Base-by-base conservation (phyloP, 2,329 filamentous ascomycete genomes). In the Cladophialophora carrionii region DNA sequence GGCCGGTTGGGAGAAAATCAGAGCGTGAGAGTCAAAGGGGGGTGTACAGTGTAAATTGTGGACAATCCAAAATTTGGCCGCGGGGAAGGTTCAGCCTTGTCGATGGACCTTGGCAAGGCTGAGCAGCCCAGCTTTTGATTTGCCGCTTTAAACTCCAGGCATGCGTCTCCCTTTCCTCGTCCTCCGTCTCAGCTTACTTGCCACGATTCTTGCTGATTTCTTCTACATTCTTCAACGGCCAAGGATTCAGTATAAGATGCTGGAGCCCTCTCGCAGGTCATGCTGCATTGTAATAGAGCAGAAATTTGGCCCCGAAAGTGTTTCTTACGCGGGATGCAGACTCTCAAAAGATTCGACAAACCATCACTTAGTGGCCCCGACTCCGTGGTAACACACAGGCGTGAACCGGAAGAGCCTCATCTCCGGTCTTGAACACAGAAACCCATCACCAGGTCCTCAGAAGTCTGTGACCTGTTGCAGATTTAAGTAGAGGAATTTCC, bases 121-220 rank as follows among this genome's bases (percentile, higher is more conserved):
- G 37, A 43, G 37, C 5, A 17, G 26, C 51, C 51, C 22, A 54
- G 7, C 52, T 4, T 10, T 54, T 29, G 29, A n/a, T 54, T 34
- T 54, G 26, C 52, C n/a, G 52, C 26, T 32, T n/a, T 29, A 54
- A 54, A 34, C 20, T 2, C 8, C n/a, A 54, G 29, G 12, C 24
- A 31, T 3, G 29, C 52, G 20, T 20, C n/a, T 31, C 12, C 52
- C 52, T 20, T 29, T 3, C 17, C 9, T 20, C 48, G 20, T 4
- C 20, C 17, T 22, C 17, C 57, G 32, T 31, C 31, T 49, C 48
- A 52, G 57, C 57, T 59, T 59, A 59, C 46, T 60, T 53, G 57
- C 48, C 31, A 60, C 57, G 24, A 60, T 60, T 46, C 49, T 59
- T 37, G 57, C 57, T 59, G 49, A 59, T 32, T n/a, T 49, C 41